Percentiles rank a stretch among this genome's conserved stretches.
Conservation (phyloP, 1,284 basidiomycete genomes). For the Tilletia horrida region DNA sequence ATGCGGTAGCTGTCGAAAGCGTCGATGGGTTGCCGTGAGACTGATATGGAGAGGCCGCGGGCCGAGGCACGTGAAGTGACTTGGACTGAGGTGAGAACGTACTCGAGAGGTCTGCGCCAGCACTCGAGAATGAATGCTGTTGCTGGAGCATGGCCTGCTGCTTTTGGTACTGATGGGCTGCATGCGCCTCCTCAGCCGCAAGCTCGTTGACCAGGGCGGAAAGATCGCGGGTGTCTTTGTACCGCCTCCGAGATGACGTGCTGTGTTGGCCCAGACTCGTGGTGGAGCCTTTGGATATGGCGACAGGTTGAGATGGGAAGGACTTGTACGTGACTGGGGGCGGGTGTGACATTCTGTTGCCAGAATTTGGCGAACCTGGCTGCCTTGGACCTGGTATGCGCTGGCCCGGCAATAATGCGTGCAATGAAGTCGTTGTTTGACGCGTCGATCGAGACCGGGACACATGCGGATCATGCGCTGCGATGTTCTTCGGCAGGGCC, state of each 20-base stretch:
- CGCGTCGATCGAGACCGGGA: neutral
- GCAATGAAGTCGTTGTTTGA: neutral
- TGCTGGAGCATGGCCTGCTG: neutral
- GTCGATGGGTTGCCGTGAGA: neutral
- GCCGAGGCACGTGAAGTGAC: neutral
- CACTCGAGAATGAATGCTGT: neutral
- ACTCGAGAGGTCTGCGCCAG: conserved; percentile 1
- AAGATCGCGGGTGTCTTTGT: conserved; percentile 10
- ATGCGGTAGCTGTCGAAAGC: neutral
- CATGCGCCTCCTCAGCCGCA: conserved; percentile 5
- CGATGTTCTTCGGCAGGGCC: no score
- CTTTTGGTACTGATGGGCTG: neutral
- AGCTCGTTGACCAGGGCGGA: conserved; percentile 15
- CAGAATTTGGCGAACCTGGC: neutral
- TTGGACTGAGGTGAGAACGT: neutral
- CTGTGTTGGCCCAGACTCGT: neutral
- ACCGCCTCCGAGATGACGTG: neutral
- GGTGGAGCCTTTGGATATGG: no score
- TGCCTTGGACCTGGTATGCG: neutral
- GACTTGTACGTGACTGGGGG: no score
- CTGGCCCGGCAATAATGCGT: neutral
- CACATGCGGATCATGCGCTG: no score
- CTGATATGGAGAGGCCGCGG: neutral
- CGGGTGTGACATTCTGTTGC: no score
- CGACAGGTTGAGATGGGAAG: no score